Conservation (phyloP, 805 yeast genomes). For the Barnettozyma populi region DNA sequence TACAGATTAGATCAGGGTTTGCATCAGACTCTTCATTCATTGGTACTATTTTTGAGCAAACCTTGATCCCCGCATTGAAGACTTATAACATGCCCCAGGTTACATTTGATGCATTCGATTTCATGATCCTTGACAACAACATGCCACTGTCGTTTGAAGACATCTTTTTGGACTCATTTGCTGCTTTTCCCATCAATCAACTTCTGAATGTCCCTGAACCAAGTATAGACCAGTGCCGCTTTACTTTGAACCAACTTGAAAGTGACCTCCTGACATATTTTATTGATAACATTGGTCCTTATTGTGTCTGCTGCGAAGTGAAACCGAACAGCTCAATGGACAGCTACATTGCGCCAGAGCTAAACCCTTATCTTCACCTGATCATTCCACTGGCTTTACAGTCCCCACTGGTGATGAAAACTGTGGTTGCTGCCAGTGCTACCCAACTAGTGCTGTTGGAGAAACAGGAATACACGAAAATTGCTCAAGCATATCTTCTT, state of each 20-base stretch:
- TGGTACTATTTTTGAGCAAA: conserved; percentile 14
- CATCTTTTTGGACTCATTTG: conserved; percentile 19
- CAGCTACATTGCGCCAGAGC: conserved; percentile 22
- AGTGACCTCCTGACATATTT: conserved; percentile 29
- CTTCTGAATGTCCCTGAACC: conserved; percentile 14
- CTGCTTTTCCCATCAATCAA: conserved; percentile 17
- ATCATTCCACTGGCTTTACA: conserved; percentile 33
- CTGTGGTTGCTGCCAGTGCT: conserved; percentile 34
- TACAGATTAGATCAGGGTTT: conserved; percentile 5
- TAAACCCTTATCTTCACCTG: conserved; percentile 34
- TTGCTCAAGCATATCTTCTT: conserved; percentile 26
- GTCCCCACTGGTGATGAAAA: conserved; percentile 30
- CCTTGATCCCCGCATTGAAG: conserved; percentile 12
- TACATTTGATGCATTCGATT: conserved; percentile 16
- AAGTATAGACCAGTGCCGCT: conserved; percentile 11
- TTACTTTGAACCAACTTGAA: conserved; percentile 13
- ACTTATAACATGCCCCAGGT: conserved; percentile 2
- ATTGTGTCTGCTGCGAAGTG: conserved; percentile 34
- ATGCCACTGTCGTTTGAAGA: conserved; percentile 16
- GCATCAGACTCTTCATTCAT: conserved; percentile 1
- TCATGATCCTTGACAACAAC: conserved; percentile 9
- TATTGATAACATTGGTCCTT: conserved; percentile 32
- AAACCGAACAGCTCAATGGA: conserved; percentile 14
- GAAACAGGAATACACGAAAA: conserved; percentile 21
- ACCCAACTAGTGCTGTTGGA: conserved; percentile 30